Percentiles rank a stretch among this genome's conserved stretches.
Evolutionary conservation across 2,329 filamentous ascomycete species (phyloP).

Genomic region (Paracoccidioides brasiliensis): DNA sequence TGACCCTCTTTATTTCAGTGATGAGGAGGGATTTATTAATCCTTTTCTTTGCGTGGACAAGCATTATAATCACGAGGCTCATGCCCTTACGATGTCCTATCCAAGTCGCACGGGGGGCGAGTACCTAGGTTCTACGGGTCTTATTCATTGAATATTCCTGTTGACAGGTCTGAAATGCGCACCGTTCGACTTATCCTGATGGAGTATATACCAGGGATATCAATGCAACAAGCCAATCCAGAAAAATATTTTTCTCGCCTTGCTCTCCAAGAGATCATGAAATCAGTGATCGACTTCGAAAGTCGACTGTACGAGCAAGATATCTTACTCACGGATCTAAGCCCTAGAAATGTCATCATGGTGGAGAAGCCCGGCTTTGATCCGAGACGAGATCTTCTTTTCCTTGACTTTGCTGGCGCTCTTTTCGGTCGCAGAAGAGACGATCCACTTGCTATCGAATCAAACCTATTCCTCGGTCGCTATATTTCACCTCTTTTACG

Average conservation of each 20-base stretch:
- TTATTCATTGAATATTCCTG: slow-evolving; percentile 13
- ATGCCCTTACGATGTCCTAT: slow-evolving; percentile 11
- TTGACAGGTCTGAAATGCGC: slow-evolving; percentile 6
- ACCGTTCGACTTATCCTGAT: slow-evolving; percentile 15
- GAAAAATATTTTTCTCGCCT: slow-evolving; percentile 5
- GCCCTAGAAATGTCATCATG: slow-evolving; percentile 12
- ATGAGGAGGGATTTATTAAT: slow-evolving; percentile 13
- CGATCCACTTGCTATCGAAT: slow-evolving; percentile 2
- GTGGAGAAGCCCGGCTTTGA: slow-evolving; percentile 1
- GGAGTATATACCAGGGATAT: slow-evolving; percentile 12
- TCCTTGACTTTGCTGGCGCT: slow-evolving; percentile 12
- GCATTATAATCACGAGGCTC: slow-evolving; percentile 16
- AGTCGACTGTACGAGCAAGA: slow-evolving; percentile 9
- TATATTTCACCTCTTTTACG: slow-evolving; percentile 14
- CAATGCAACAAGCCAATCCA: slow-evolving; percentile 11
- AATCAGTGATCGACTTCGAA: slow-evolving; percentile 13
- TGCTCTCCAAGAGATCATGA: slow-evolving; percentile 12
- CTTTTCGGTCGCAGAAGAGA: slow-evolving; percentile 11
- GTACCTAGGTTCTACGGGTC: slow-evolving; percentile 15
- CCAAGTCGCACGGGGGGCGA: slow-evolving; percentile 9
- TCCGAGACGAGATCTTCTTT: slow-evolving; percentile 4
- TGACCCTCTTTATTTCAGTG: slow-evolving; percentile 15
- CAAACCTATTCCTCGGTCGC: slow-evolving; percentile 7
- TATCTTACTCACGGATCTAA: slow-evolving; percentile 10
- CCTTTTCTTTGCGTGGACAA: slow-evolving; percentile 15